Conservation (phyloP, 2,329 filamentous ascomycete species). For the Paramyrothecium roridum region DNA sequence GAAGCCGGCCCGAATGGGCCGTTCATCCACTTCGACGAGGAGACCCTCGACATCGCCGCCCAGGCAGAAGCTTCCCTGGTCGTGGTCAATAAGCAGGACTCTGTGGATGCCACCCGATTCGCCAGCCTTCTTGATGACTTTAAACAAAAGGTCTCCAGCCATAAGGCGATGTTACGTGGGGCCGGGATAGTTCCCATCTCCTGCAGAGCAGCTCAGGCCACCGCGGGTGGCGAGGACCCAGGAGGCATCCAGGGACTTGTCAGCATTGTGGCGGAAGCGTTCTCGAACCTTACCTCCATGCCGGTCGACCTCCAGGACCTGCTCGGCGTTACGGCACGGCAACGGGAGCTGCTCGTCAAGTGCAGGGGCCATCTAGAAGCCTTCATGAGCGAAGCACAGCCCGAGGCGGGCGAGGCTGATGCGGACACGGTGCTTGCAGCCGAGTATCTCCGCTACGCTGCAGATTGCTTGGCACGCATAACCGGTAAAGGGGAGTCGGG, state of each 20-base stretch:
- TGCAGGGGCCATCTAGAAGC: conserved; percentile 70
- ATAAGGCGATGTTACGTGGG: conserved; percentile 19
- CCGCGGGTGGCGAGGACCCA: conserved; percentile 37
- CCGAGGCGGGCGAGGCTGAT: conserved; percentile 36
- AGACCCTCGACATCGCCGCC: conserved; percentile 53
- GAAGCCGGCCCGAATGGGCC: conserved; percentile 43
- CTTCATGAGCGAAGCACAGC: conserved; percentile 62
- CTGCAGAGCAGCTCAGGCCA: conserved; percentile 58
- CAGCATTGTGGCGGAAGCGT: conserved; percentile 61
- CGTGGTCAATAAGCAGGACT: conserved; percentile 62
- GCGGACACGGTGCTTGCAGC: conserved; percentile 87
- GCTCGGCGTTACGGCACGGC: conserved; percentile 85
- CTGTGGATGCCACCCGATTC: conserved; percentile 32
- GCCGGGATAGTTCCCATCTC: conserved; percentile 57
- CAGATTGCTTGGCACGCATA: conserved; percentile 76
- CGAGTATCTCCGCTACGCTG: conserved; percentile 80
- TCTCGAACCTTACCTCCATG: conserved; percentile 68
- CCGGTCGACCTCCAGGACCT: conserved; percentile 75
- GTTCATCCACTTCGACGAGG: conserved; percentile 49
- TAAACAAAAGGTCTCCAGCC: conserved; percentile 11
- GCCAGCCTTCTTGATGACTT: conserved; percentile 38
- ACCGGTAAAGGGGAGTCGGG: conserved; percentile 81
- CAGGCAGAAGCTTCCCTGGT: conserved; percentile 47
- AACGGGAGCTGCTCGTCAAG: conserved; percentile 73
- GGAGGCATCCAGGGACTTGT: conserved; percentile 70